phyloP scores from a whole-genome alignment of 306 rosid species.

The Cucurbita ficifolia region DNA sequence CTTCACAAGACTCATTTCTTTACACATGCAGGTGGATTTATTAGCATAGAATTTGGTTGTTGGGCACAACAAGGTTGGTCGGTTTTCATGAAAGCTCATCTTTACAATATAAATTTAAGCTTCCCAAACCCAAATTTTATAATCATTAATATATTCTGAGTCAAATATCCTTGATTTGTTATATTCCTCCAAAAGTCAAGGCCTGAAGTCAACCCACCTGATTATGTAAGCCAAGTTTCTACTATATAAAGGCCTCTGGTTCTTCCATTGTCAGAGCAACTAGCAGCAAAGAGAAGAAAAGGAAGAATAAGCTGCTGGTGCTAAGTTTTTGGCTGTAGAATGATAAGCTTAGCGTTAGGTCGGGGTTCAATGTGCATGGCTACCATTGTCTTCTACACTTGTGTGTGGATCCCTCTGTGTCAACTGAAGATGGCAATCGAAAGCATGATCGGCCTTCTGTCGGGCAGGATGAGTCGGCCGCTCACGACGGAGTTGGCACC shows the following conservation, averaged over 20 bases:
- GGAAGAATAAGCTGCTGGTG: not conserved
- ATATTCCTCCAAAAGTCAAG: conserved; percentile 5
- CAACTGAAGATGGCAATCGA: conserved; percentile 28
- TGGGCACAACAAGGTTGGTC: not conserved
- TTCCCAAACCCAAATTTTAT: not conserved
- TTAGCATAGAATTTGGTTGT: not conserved
- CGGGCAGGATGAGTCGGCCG: not conserved
- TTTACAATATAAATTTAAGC: not conserved
- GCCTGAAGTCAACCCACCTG: conserved; percentile 8
- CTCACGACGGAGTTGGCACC: not conserved
- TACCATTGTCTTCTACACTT: conserved; percentile 42
- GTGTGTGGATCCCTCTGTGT: conserved; percentile 45
- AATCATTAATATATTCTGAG: not conserved
- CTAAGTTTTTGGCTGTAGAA: not conserved
- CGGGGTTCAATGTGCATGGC: conserved; percentile 29
- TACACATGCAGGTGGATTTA: not conserved
- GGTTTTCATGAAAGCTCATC: not conserved
- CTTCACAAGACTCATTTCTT: not conserved
- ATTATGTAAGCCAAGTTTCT: not conserved
- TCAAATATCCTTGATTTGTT: not conserved
- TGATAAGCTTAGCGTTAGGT: conserved; percentile 37
- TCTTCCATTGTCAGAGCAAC: not conserved
- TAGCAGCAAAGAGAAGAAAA: not conserved
- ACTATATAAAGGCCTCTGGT: not conserved
- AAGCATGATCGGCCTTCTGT: not conserved